phyloP scores from a whole-genome alignment of 192 early-diverging fungal species.

The Backusella luteola region DNA sequence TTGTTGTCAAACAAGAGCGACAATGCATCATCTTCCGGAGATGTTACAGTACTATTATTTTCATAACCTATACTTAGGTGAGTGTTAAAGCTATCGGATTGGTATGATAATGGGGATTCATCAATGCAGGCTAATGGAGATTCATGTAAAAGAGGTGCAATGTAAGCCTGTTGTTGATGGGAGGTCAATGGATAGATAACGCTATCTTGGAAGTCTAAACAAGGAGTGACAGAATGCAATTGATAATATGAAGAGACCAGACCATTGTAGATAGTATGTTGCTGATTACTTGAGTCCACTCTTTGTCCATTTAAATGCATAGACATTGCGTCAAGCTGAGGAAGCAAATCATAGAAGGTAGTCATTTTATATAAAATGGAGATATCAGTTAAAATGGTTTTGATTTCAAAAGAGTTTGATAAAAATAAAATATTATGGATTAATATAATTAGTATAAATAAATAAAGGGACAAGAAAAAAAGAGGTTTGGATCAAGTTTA shows the following conservation, averaged over 20 bases:
- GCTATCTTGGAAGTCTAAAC: slow-evolving; percentile 4
- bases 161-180: neutral
- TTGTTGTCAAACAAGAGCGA: slow-evolving; percentile 1
- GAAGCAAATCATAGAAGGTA: neutral
- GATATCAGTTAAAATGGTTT: neutral
- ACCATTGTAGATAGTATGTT: neutral
- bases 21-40: neutral
- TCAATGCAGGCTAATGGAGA: neutral
- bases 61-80: neutral
- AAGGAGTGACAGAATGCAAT: neutral
- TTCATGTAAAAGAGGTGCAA: slow-evolving; percentile 3
- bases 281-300: neutral
- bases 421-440: neutral
- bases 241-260: neutral
- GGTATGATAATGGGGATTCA: neutral
- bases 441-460: neutral
- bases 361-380: neutral
- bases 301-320: neutral
- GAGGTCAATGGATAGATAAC: neutral
- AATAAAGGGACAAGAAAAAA: neutral
- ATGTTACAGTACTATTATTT: neutral
- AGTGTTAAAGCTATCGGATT: neutral
- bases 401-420: neutral
- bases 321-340: neutral
- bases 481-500: slow-evolving; percentile 4